These are phyloP conservation scores for Phialophora verrucosa DNA, from an alignment of 2,329 filamentous ascomycete genomes.

Conservation along the genomic window DNA sequence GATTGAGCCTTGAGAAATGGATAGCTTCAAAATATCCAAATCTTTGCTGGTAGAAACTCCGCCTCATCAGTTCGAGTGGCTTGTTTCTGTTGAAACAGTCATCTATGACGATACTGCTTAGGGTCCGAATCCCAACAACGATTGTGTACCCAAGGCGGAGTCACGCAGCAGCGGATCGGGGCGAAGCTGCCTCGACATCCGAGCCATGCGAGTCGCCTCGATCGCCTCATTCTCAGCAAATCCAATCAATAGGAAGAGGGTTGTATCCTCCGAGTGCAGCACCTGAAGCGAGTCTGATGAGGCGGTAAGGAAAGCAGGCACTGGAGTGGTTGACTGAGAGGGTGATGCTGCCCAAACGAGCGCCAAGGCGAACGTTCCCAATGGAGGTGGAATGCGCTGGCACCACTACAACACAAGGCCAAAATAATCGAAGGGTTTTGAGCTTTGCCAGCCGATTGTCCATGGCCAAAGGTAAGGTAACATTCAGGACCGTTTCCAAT, in stretches of 20 bases:
- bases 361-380: conserved; percentile 25
- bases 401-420: conserved; percentile 25
- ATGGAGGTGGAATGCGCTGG: conserved; percentile 27
- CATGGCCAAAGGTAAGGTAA: conserved; percentile 24
- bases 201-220: conserved; percentile 17
- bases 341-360: conserved; percentile 25
- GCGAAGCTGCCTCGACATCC: conserved; percentile 19
- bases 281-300: conserved; percentile 9
- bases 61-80: conserved; percentile 12
- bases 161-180: conserved; percentile 21
- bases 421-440: conserved; percentile 1
- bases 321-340: conserved; percentile 23
- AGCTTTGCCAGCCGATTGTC: neutral
- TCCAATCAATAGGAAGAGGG: conserved; percentile 22
- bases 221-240: conserved; percentile 29
- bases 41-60: neutral
- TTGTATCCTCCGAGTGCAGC: neutral
- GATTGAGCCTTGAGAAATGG: neutral
- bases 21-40: conserved; percentile 4
- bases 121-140: conserved; percentile 1
- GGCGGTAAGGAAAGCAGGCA: conserved; percentile 19
- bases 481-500: conserved; percentile 18
- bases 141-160: conserved; percentile 9
- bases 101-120: conserved; percentile 11
- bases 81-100: conserved; percentile 8